phyloP scores from a whole-genome alignment of 129 eudicot genomes.

The Smallanthus sonchifolius region DNA sequence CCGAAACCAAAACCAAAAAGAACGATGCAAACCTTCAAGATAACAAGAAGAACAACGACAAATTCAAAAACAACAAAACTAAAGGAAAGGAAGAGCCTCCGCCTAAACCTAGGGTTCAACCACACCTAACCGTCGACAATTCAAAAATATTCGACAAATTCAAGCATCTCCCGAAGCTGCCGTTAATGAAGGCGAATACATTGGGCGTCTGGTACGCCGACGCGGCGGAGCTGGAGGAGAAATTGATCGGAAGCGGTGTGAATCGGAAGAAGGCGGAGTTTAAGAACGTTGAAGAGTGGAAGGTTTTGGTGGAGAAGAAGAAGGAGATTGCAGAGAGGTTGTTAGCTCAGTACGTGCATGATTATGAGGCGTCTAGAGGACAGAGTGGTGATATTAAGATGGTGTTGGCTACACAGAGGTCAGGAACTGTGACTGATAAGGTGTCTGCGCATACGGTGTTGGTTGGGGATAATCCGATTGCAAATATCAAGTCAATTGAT shows the following conservation, averaged over 20 bases:
- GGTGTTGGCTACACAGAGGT: slow-evolving; percentile 89
- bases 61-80: slow-evolving; percentile 9
- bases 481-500: slow-evolving; percentile 75
- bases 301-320: slow-evolving; percentile 71
- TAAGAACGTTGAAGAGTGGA: slow-evolving; percentile 67
- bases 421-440: slow-evolving; percentile 94
- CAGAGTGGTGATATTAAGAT: slow-evolving; percentile 94
- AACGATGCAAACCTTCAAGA: slow-evolving; percentile 4
- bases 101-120: slow-evolving; percentile 27
- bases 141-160: slow-evolving; percentile 33
- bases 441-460: slow-evolving; percentile 89
- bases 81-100: slow-evolving; percentile 4
- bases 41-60: slow-evolving; percentile 7
- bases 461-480: slow-evolving; percentile 90
- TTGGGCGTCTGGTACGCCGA: slow-evolving; percentile 73
- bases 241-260: slow-evolving; percentile 51
- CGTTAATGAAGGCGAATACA: slow-evolving; percentile 65
- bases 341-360: slow-evolving; percentile 70
- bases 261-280: slow-evolving; percentile 42
- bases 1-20: not conserved
- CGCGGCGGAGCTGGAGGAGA: slow-evolving; percentile 59
- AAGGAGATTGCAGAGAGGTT: slow-evolving; percentile 85
- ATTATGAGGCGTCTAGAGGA: slow-evolving; percentile 64
- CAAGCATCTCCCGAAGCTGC: slow-evolving; percentile 73
- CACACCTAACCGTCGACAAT: slow-evolving; percentile 13